A percentile compares a stretch with the other conserved stretches of the same genome.
Evolutionary conservation across 495 filamentous ascomycete species (phyloP).

Genomic region (Bombardia bombarda): DNA sequence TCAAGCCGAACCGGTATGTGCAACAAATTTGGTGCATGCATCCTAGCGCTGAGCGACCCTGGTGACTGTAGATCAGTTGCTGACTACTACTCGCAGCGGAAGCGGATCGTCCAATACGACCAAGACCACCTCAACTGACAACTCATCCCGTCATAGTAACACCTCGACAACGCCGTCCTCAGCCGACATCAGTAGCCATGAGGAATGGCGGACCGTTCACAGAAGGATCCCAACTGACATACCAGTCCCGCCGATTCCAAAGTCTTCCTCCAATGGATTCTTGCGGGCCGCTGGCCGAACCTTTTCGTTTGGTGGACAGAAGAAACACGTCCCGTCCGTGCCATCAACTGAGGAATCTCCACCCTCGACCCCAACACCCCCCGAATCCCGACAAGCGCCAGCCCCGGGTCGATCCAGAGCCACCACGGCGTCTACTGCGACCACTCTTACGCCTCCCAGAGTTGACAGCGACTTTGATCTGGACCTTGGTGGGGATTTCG

Average conservation of each 20-base stretch:
- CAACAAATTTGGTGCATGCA: no score
- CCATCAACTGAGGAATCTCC: conserved; percentile 32
- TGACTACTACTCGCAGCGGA: conserved; percentile 37
- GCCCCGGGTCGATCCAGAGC: conserved; percentile 32
- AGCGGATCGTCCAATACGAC: conserved; percentile 60
- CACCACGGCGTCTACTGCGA: conserved; percentile 44
- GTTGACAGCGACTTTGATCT: conserved; percentile 51
- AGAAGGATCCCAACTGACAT: conserved; percentile 46
- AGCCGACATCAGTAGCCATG: conserved; percentile 49
- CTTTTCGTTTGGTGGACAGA: conserved; percentile 63
- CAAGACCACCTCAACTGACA: conserved; percentile 53
- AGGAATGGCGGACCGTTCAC: conserved; percentile 43
- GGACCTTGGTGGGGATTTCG: conserved; percentile 56
- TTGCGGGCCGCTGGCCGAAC: conserved; percentile 63
- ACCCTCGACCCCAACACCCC: conserved; percentile 24
- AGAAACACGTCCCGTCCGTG: conserved; percentile 37
- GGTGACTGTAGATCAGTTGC: no score
- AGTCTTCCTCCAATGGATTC: conserved; percentile 38
- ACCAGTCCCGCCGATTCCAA: conserved; percentile 49
- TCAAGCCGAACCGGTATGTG: conserved; percentile 50
- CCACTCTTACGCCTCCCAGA: conserved; percentile 64
- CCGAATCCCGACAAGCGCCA: conserved; percentile 21
- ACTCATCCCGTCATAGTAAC: conserved; percentile 64
- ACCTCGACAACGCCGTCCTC: conserved; percentile 68
- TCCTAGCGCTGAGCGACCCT: no score